Conservation (phyloP, 345 rosid species). For the rapeseed (Brassica napus) region Da-Ae NC_063443.1:15086501-15087000, state of each 20-base stretch:
- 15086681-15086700: background rate
- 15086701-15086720: slow-evolving; percentile 5
- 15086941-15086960: slow-evolving; percentile 27
- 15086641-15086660: slow-evolving; percentile 5
- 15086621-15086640: slow-evolving; percentile 1
- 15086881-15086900: slow-evolving; percentile 73
- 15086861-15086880: slow-evolving; percentile 73
- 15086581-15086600: slow-evolving; percentile 3
- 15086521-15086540: background rate
- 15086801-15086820: slow-evolving; percentile 72
- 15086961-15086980: slow-evolving; percentile 3
- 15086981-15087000: slow-evolving; percentile 5
- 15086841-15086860: slow-evolving; percentile 92
- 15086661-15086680: background rate
- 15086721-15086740: slow-evolving; percentile 82
- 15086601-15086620: slow-evolving; percentile 12
- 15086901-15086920: slow-evolving; percentile 86
- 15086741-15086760: slow-evolving; percentile 84
- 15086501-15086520: slow-evolving; percentile 14
- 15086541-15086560: slow-evolving; percentile 2
- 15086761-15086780: slow-evolving; percentile 66
- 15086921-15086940: slow-evolving; percentile 31
- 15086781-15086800: slow-evolving; percentile 79
- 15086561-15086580: background rate
- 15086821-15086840: slow-evolving; percentile 80